Base-by-base conservation (phyloP, 169 alveolate species). In the Plasmodium gaboni region DNA sequence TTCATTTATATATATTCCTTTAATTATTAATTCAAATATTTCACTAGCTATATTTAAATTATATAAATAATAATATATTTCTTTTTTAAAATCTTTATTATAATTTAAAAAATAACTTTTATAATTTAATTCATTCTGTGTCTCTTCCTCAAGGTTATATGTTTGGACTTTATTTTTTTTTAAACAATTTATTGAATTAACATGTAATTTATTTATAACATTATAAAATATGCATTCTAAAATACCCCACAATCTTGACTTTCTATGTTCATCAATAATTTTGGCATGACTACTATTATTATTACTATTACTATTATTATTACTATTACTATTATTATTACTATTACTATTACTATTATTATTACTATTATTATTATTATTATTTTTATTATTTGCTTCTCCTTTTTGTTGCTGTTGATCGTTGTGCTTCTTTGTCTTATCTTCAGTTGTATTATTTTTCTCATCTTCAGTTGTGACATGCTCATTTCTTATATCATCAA, bases 1-100 rank as follows among this genome's bases (percentile, higher is more conserved):
- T 10, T 83, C 91, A 12, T 83, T 57, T 53, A 63, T 53, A 32
- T 83, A 83, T 1, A 83, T 2, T 8, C 85, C 91, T 55, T 83
- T 83, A 6, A 83, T 60, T 0, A 83, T 53, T 22, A 83, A 15
- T n/a, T 83, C 91, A 15, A 83, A 83, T 22, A 83, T 9, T 61
- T 83, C 91, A 17, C 91, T 55, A 9, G 69, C 44, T 26, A 83
- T 44, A 19, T 68, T 83, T 2, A 83, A 46, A 50, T 83, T 67
- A 13, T 68, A 60, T 57, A 83, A 22, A 61, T 68, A 83, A 12
- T 55, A 32, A 5, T 60, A 42, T 26, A 83, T 12, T 42, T 83
- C 91, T 32, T 57, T 68, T 48, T 68, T 83, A 7, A 24, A 24
- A 28, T 83, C 55, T 15, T 65, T 78, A n/a, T 24, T 59, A 57